phyloP scores from a whole-genome alignment of 2,329 filamentous ascomycete genomes.

The Coniella vitis region DNA sequence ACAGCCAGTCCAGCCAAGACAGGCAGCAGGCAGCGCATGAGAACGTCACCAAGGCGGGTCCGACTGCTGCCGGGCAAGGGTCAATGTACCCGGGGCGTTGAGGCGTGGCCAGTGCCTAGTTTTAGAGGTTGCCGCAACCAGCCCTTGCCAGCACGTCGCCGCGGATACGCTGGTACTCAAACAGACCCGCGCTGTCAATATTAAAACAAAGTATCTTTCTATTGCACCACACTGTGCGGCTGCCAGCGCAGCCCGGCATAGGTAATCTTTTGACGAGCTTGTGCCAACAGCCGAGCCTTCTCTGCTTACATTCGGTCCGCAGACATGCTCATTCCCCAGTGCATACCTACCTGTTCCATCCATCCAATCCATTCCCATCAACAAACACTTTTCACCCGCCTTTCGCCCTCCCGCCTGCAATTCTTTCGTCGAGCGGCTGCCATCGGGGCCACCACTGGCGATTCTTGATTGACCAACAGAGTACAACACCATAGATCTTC shows the following conservation, averaged over 20 bases:
- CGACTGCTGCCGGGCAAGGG: neutral
- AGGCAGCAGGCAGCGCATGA: slow-evolving; percentile 6
- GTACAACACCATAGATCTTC: neutral
- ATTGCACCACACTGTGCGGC: neutral
- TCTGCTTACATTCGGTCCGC: slow-evolving; percentile 4
- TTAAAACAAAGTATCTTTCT: slow-evolving; percentile 8
- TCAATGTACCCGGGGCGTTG: neutral
- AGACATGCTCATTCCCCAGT: neutral
- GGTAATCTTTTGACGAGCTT: slow-evolving; percentile 14
- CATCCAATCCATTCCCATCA: neutral
- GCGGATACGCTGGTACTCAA: neutral
- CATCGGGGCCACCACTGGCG: neutral
- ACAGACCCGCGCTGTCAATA: no score
- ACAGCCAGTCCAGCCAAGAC: neutral
- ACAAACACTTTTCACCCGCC: slow-evolving; percentile 5
- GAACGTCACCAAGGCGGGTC: slow-evolving; percentile 7
- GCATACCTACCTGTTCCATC: neutral
- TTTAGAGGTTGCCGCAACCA: neutral
- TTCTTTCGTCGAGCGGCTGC: slow-evolving; percentile 2
- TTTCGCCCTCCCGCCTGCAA: slow-evolving; percentile 3
- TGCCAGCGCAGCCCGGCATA: slow-evolving; percentile 1
- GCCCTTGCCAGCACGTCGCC: neutral
- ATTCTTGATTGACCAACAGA: neutral
- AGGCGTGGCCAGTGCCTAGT: neutral
- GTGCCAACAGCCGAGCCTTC: slow-evolving; percentile 1